phyloP scores from a whole-genome alignment of 345 rosid genomes.

The Kernera saxatilis region DNA sequence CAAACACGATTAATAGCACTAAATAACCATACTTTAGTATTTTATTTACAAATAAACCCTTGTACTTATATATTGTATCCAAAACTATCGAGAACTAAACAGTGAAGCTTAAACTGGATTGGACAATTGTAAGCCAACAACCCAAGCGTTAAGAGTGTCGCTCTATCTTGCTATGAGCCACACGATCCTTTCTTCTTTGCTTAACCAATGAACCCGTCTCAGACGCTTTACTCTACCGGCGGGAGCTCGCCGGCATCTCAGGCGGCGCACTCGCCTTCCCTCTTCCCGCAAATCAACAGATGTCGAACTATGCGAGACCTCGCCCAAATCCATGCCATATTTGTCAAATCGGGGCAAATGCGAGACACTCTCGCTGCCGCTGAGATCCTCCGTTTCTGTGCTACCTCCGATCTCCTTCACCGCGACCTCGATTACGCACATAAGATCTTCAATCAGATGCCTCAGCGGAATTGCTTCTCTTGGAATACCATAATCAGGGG shows the following conservation, averaged over 20 bases:
- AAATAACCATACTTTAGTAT: too few species aligned
- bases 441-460: slow-evolving; percentile 48
- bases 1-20: too few species aligned
- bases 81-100: too few species aligned
- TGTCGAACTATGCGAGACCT: slow-evolving; percentile 47
- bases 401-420: slow-evolving; percentile 37
- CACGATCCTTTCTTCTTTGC: neutral
- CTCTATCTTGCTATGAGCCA: slow-evolving; percentile 13
- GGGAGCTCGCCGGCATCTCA: slow-evolving; percentile 8
- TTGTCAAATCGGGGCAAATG: slow-evolving; percentile 58
- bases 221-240: slow-evolving; percentile 13
- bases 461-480: slow-evolving; percentile 60
- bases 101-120: too few species aligned
- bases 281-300: slow-evolving; percentile 48
- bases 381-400: slow-evolving; percentile 47
- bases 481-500: slow-evolving; percentile 76
- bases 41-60: too few species aligned
- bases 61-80: too few species aligned
- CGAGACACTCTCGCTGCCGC: slow-evolving; percentile 67
- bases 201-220: slow-evolving; percentile 9
- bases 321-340: slow-evolving; percentile 56
- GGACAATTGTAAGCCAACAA: neutral
- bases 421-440: slow-evolving; percentile 41
- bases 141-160: too few species aligned
- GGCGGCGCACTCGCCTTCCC: slow-evolving; percentile 39